Conservation (phyloP, 495 filamentous ascomycete genomes). For the Penicillium pulvis region DNA sequence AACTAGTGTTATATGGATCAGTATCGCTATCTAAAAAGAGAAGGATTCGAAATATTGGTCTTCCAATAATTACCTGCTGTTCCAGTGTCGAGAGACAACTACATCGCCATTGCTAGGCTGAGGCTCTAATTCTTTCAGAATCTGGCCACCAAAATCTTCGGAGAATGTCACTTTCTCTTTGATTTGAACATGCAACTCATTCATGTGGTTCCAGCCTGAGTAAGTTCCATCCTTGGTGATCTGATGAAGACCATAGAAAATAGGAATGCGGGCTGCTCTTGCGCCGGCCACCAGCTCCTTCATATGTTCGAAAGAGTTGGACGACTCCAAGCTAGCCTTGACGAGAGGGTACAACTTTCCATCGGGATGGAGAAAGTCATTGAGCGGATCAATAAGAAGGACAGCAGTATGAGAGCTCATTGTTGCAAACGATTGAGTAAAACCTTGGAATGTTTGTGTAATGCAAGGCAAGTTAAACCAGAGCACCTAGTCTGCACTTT, state of each 20-base stretch:
- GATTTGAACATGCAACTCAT: background rate
- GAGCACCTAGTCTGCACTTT: background rate
- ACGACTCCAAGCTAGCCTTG: slow-evolving; percentile 8
- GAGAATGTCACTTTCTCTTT: background rate
- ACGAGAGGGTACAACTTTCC: slow-evolving; percentile 5
- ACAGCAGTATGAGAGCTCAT: background rate
- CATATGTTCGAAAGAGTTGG: background rate
- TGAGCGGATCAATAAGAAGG: slow-evolving; percentile 12
- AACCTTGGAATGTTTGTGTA: too few species aligned
- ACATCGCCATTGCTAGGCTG: slow-evolving; percentile 13
- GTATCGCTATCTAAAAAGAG: background rate
- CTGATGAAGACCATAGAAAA: slow-evolving; percentile 7
- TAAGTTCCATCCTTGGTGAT: slow-evolving; percentile 2
- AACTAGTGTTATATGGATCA: slow-evolving; percentile 7
- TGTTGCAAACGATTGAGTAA: slow-evolving; percentile 1
- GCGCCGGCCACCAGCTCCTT: background rate
- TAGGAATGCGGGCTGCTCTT: background rate
- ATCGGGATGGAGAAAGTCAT: slow-evolving; percentile 14
- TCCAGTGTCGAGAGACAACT: slow-evolving; percentile 16
- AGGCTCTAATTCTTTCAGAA: slow-evolving; percentile 3
- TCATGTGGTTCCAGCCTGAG: slow-evolving; percentile 3
- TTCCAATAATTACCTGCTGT: slow-evolving; percentile 9
- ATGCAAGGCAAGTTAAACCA: too few species aligned
- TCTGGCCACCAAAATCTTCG: slow-evolving; percentile 3
- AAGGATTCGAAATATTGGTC: background rate